These are phyloP conservation scores for Tricharina praecox DNA, from an alignment of 495 filamentous ascomycete species.

Conservation along the genomic window DNA sequence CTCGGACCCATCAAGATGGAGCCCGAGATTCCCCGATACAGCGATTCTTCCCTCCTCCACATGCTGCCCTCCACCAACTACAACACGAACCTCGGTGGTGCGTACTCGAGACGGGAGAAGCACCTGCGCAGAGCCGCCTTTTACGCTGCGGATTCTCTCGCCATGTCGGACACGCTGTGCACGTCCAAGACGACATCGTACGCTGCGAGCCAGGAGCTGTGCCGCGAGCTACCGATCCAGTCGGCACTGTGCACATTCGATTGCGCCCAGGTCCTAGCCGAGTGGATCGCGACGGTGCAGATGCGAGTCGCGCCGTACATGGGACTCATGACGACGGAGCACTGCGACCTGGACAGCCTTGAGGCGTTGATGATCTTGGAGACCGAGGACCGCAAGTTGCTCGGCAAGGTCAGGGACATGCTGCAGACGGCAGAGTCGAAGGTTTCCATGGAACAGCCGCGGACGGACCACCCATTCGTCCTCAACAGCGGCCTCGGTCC, in stretches of 20 bases:
- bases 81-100: constrained; percentile 22
- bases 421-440: constrained; percentile 64
- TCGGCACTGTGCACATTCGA: constrained; percentile 89
- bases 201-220: constrained; percentile 72
- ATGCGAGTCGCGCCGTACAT: constrained; percentile 80
- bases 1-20: constrained; percentile 25
- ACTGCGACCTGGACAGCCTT: constrained; percentile 57
- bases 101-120: constrained; percentile 52
- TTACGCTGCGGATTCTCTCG: constrained; percentile 83
- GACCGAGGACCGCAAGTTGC: constrained; percentile 76
- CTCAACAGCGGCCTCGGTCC: constrained; percentile 40
- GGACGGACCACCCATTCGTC: constrained; percentile 40
- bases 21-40: constrained; percentile 8
- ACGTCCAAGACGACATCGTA: constrained; percentile 59
- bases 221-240: constrained; percentile 79
- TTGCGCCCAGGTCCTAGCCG: constrained; percentile 89
- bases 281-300: constrained; percentile 91
- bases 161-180: constrained; percentile 74
- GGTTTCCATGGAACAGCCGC: constrained; percentile 41
- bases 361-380: constrained; percentile 79
- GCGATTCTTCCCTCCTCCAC: constrained; percentile 22
- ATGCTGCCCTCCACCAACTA: neutral
- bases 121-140: constrained; percentile 86
- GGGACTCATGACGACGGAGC: constrained; percentile 69
- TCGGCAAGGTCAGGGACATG: constrained; percentile 71